These are phyloP conservation scores for Biscogniauxia sp. DNA, from an alignment of 2,329 filamentous ascomycete genomes.

Conservation along the genomic window DNA sequence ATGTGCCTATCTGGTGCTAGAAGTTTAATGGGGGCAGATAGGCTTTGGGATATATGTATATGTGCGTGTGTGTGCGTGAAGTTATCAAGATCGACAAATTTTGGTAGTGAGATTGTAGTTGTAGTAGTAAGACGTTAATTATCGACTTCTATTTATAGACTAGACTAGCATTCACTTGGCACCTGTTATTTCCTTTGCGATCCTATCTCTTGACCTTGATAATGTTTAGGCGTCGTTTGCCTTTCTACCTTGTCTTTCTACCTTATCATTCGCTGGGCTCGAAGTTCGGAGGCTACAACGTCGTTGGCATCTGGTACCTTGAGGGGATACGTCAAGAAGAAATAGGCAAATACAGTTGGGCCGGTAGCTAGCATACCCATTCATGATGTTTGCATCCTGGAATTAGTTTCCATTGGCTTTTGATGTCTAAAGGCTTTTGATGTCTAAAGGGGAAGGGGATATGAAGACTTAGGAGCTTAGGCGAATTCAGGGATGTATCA, in stretches of 20 bases:
- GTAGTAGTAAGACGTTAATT: too few species aligned
- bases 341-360: conserved; percentile 10
- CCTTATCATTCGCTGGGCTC: conserved; percentile 1
- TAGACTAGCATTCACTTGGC: too few species aligned
- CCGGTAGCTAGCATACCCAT: conserved; percentile 13
- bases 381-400: conserved; percentile 3
- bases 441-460: neutral
- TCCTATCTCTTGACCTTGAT: too few species aligned
- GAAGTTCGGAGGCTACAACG: conserved; percentile 4
- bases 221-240: neutral
- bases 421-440: conserved; percentile 2
- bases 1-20: too few species aligned
- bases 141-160: too few species aligned
- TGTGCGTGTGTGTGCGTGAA: too few species aligned
- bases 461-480: neutral
- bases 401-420: conserved; percentile 6
- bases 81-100: too few species aligned
- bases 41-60: too few species aligned
- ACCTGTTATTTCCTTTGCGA: too few species aligned
- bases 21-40: too few species aligned
- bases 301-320: neutral
- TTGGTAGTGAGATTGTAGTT: too few species aligned
- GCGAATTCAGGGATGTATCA: conserved; percentile 12
- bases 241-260: neutral
- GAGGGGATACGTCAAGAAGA: conserved; percentile 16